Conservation (phyloP, 1,139 yeast genomes). For the Yamadazyma songkhlaensis region DNA sequence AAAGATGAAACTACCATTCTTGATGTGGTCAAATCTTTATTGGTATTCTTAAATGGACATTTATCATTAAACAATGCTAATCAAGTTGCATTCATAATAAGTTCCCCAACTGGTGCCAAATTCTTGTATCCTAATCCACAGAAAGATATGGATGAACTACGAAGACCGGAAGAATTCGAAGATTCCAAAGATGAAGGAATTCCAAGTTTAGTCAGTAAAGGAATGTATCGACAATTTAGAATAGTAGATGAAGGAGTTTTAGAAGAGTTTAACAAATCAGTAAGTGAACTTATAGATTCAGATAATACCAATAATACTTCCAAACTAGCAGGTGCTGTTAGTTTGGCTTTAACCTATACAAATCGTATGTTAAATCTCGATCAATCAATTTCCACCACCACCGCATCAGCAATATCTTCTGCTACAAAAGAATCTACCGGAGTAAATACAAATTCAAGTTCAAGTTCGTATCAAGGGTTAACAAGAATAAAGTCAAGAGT, state of each 20-base stretch:
- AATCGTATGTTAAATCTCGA: slow-evolving; percentile 61
- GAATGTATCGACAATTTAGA: slow-evolving; percentile 84
- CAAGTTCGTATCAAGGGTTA: slow-evolving; percentile 18
- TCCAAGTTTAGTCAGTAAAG: slow-evolving; percentile 24
- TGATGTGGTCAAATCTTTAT: slow-evolving; percentile 56
- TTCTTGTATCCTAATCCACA: slow-evolving; percentile 65
- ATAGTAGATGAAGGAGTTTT: slow-evolving; percentile 76
- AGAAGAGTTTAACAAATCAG: slow-evolving; percentile 52
- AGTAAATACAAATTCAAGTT: slow-evolving; percentile 13
- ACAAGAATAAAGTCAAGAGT: slow-evolving; percentile 64
- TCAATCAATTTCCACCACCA: slow-evolving; percentile 46
- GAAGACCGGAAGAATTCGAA: slow-evolving; percentile 4
- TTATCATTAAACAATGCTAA: slow-evolving; percentile 82
- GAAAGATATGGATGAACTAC: slow-evolving; percentile 13
- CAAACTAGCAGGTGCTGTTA: slow-evolving; percentile 74
- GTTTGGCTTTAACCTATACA: slow-evolving; percentile 76
- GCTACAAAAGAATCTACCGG: slow-evolving; percentile 29
- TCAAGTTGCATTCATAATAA: slow-evolving; percentile 78
- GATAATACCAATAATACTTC: slow-evolving; percentile 21
- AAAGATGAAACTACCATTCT: slow-evolving; percentile 44
- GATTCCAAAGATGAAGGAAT: slow-evolving; percentile 4
- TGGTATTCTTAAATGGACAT: slow-evolving; percentile 82
- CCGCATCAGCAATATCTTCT: slow-evolving; percentile 45
- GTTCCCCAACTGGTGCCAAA: slow-evolving; percentile 68
- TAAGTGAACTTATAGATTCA: slow-evolving; percentile 28